Base-by-base conservation (phyloP, 2,329 filamentous ascomycete species). In the Paraphoma sp. region DNA sequence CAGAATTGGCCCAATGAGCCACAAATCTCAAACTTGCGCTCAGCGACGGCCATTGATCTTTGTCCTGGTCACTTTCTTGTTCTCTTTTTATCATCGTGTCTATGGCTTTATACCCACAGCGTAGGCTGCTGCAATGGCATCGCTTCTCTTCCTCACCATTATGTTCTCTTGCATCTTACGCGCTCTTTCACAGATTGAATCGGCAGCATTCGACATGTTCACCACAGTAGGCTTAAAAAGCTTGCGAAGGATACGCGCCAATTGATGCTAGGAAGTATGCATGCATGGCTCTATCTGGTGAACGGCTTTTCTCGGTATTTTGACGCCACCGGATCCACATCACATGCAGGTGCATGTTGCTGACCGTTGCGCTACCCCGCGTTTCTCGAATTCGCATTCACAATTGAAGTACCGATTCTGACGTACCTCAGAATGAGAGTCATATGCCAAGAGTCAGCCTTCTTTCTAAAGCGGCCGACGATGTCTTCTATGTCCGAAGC, bases 71-170 rank as follows among this genome's bases (percentile, higher is more conserved):
- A 23, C n/a, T 3, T 23, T 29, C 38, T 36, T 33, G 23, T 23
- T 36, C 30, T 48, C 51, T 36, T 33, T 11, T 38, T 9, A 16
- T 36, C 23, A 23, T 30, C 45, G 41, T 40, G 45, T 56, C 40
- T 48, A 46, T 47, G 49, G 54, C 49, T 52, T 53, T 52, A 56
- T 56, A 56, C 54, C 54, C 54, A 52, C 48, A 56, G 49, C 54
- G 30, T 45, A 53, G 54, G 45, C 45, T 52, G 45, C 41, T 51
- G 48, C 33, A 55, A 53, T 53, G 9, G 33, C 33, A 36, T 43
- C 18, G 12, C 14, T 31, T 46, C 44, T 11, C 28, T 11, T 9
- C 23, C 14, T 23, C 12, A 14, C 8, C 29, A 8, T n/a, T 23
- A 3, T 23, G 10, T 45, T 31, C 51, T 48, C 42, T 31, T 17